Evolutionary conservation across 768 basidiomycete genomes (phyloP).

Genomic region (Leccinum rimulosum): DNA sequence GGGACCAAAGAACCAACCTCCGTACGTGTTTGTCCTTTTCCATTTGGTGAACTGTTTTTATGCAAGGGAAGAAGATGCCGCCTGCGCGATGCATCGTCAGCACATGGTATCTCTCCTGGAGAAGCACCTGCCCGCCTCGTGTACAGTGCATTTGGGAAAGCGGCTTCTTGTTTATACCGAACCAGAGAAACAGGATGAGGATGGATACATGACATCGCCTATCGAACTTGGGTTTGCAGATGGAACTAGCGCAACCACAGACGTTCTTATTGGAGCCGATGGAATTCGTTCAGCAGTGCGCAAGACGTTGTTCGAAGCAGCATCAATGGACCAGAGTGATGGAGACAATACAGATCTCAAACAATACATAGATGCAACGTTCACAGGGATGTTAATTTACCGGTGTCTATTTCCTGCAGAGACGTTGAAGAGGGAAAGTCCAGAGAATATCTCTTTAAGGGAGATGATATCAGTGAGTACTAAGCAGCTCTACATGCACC

Average conservation of each 20-base stretch:
- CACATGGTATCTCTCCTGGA: constrained; percentile 20
- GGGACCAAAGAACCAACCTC: constrained; percentile 22
- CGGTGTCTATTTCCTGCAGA: constrained; percentile 37
- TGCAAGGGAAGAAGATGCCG: constrained; percentile 3
- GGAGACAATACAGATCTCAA: not conserved
- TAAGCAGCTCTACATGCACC: not conserved
- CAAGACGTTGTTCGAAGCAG: constrained; percentile 20
- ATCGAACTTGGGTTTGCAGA: constrained; percentile 17
- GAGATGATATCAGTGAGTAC: constrained; percentile 20
- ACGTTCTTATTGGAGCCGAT: constrained; percentile 47
- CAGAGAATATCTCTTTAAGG: constrained; percentile 21
- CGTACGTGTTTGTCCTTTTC: constrained; percentile 11
- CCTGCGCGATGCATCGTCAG: constrained; percentile 20
- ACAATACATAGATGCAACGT: constrained; percentile 29
- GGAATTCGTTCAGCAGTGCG: constrained; percentile 37
- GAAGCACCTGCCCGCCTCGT: constrained; percentile 15
- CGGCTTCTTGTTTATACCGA: constrained; percentile 18
- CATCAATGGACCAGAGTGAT: not conserved
- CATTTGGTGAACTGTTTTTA: not conserved
- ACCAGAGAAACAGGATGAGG: constrained; percentile 7
- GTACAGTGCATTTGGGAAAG: constrained; percentile 16
- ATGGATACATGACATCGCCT: constrained; percentile 26
- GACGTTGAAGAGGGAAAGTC: constrained; percentile 23
- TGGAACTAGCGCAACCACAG: constrained; percentile 29
- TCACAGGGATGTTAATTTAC: constrained; percentile 42